Evolutionary conservation across 257 asterid genomes (phyloP).

Genomic region (Verbena officinalis): DNA sequence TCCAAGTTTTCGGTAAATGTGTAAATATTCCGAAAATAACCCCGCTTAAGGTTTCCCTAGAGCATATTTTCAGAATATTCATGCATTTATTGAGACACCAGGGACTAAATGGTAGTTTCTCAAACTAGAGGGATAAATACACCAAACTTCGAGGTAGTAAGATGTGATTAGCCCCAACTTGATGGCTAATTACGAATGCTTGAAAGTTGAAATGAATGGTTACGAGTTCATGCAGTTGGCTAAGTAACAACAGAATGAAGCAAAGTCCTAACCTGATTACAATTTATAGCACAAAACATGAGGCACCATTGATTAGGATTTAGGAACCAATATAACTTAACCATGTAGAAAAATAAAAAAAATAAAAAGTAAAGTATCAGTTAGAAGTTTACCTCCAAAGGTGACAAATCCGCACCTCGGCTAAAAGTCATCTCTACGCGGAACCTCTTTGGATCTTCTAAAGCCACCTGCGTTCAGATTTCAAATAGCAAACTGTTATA

Average conservation of each 20-base stretch:
- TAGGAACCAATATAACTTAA: constrained; percentile 7
- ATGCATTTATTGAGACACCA: no score
- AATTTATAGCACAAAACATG: not conserved
- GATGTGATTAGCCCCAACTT: no score
- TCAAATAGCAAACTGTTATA: constrained; percentile 14
- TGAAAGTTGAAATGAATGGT: not conserved
- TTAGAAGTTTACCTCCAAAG: constrained; percentile 71
- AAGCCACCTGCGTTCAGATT: constrained; percentile 63
- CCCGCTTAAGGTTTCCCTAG: no score
- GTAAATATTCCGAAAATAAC: no score
- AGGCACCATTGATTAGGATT: no score
- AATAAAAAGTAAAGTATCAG: not conserved
- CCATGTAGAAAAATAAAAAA: not conserved
- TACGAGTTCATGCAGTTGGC: not conserved
- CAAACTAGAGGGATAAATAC: no score
- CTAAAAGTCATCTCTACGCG: constrained; percentile 93
- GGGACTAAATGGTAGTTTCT: no score
- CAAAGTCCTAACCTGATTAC: not conserved
- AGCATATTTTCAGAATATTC: no score
- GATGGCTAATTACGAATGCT: not conserved
- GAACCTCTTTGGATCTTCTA: constrained; percentile 91
- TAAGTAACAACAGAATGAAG: no score
- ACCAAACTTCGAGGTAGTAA: no score
- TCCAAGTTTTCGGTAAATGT: no score
- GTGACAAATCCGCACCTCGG: constrained; percentile 97